These are phyloP conservation scores for Tylopilus vinaceipallidus DNA, from an alignment of 768 basidiomycete species.

Conservation along the genomic window DNA sequence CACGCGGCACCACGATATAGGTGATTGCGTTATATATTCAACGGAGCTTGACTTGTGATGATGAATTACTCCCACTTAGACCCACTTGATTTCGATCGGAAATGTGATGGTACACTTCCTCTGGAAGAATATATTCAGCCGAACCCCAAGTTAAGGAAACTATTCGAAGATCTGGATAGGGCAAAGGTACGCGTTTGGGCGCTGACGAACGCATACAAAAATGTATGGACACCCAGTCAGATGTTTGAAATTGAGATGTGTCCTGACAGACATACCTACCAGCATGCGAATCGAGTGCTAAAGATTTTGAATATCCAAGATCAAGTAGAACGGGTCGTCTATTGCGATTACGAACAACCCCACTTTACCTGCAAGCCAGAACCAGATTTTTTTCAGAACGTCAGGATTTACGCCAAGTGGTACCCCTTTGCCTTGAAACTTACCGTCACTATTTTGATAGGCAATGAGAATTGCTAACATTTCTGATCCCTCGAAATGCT, in stretches of 20 bases:
- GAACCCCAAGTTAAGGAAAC: slow-evolving; percentile 55
- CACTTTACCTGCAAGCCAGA: slow-evolving; percentile 84
- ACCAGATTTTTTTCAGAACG: slow-evolving; percentile 63
- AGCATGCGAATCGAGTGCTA: slow-evolving; percentile 85
- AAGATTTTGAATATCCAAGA: slow-evolving; percentile 70
- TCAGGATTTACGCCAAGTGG: slow-evolving; percentile 27
- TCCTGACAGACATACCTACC: slow-evolving; percentile 7
- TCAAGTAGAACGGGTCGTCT: slow-evolving; percentile 71
- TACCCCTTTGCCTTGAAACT: background rate
- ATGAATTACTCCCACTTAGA: slow-evolving; percentile 41
- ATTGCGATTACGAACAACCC: slow-evolving; percentile 68
- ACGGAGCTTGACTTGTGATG: background rate
- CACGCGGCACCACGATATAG: slow-evolving; percentile 71
- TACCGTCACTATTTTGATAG: slow-evolving; percentile 33
- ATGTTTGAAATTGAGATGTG: background rate
- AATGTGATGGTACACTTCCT: slow-evolving; percentile 83
- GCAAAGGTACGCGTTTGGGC: slow-evolving; percentile 80
- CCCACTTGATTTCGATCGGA: slow-evolving; percentile 78
- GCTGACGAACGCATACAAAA: slow-evolving; percentile 79
- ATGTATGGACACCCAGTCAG: slow-evolving; percentile 42
- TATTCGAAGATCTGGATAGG: slow-evolving; percentile 78
- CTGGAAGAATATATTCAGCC: slow-evolving; percentile 76
- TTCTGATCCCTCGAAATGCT: slow-evolving; percentile 65
- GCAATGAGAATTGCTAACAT: slow-evolving; percentile 63
- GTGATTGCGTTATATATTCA: slow-evolving; percentile 33